Percentiles rank a stretch among this genome's conserved stretches.
Conservation (phyloP, 441 rosid genomes). For the Populus trichocarpa region DNA sequence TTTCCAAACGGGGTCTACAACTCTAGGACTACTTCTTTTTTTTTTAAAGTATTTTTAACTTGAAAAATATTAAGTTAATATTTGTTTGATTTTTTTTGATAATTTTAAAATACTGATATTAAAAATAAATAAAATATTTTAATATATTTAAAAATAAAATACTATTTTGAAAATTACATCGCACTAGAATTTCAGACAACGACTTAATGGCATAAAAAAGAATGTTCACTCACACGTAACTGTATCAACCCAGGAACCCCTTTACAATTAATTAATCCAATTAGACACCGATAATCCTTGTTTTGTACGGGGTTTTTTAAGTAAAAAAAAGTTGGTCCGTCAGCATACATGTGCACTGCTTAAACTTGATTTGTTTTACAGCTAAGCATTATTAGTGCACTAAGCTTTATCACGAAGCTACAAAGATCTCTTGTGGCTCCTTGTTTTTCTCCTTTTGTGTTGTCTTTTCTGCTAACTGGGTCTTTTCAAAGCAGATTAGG, state of each 20-base stretch:
- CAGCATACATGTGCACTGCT: slow-evolving; percentile 11
- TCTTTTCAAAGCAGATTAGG: slow-evolving; percentile 41
- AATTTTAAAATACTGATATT: not conserved
- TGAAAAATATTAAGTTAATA: no score
- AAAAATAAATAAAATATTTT: no score
- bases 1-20: no score
- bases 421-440: not conserved
- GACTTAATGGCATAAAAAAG: not conserved
- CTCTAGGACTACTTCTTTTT: no score
- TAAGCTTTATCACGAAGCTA: not conserved
- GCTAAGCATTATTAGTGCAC: slow-evolving; percentile 25
- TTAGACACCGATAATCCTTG: slow-evolving; percentile 21
- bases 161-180: no score
- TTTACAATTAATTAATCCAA: slow-evolving; percentile 6
- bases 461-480: not conserved
- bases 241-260: not conserved
- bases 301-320: slow-evolving; percentile 24
- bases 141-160: no score
- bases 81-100: no score
- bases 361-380: slow-evolving; percentile 28
- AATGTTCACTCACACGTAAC: not conserved
- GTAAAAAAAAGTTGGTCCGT: not conserved
- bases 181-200: no score
- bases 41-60: no score
- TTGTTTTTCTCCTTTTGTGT: not conserved